phyloP scores from a whole-genome alignment of 768 basidiomycete genomes.

The Lactarius pseudohatsudake region DNA sequence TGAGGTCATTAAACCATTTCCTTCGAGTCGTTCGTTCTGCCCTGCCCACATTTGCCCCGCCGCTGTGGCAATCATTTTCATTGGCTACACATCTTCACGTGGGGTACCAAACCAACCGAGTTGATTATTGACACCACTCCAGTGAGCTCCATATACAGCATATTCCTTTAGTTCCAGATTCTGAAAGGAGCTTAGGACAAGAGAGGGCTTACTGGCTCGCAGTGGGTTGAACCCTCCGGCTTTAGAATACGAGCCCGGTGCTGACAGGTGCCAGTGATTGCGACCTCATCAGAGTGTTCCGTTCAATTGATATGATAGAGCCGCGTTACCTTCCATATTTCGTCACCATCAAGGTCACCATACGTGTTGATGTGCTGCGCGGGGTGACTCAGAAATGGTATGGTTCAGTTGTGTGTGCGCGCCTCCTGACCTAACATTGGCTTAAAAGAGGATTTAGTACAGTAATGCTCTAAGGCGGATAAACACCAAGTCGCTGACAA shows the following conservation, averaged over 20 bases:
- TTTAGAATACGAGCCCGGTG: background rate
- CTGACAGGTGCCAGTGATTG: background rate
- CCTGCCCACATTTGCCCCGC: background rate
- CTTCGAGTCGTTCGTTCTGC: background rate
- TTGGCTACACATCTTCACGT: background rate
- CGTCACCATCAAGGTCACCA: too few relatives aligned
- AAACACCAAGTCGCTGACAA: background rate
- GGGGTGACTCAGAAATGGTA: background rate
- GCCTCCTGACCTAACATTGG: background rate
- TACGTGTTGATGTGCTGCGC: background rate
- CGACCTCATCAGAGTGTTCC: background rate
- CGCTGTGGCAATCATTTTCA: background rate
- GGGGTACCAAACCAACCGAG: background rate
- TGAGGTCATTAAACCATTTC: background rate
- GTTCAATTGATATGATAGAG: background rate
- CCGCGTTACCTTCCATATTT: slow-evolving; percentile 5
- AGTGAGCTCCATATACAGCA: background rate
- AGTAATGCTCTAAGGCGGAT: background rate
- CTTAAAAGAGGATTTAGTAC: background rate
- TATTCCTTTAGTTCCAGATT: background rate
- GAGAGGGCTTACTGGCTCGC: too few relatives aligned
- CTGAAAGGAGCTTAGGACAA: slow-evolving; percentile 14
- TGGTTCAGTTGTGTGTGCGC: background rate
- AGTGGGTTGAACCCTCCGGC: background rate
- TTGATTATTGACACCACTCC: background rate